Conservation (phyloP, 768 basidiomycete genomes). For the Ramaria sp. region DNA sequence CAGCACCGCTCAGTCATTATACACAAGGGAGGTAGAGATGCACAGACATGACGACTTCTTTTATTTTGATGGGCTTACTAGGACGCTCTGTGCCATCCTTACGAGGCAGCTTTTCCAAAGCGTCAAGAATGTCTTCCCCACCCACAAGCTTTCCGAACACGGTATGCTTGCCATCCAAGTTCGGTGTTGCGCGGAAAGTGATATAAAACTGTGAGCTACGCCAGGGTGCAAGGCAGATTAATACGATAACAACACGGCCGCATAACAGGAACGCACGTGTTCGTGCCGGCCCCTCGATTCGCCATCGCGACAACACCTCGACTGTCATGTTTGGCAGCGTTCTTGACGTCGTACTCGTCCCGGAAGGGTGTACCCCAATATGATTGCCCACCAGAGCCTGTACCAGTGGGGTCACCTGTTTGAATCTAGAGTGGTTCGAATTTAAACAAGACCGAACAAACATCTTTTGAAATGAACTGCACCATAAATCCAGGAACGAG, state of each 20-base stretch:
- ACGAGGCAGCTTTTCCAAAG: constrained; percentile 69
- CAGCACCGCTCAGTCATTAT: not conserved
- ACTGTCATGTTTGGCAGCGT: constrained; percentile 77
- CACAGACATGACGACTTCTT: constrained; percentile 75
- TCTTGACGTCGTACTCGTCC: constrained; percentile 84
- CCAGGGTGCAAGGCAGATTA: not conserved
- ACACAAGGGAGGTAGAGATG: not conserved
- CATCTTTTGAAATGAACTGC: constrained; percentile 11
- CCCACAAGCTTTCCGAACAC: constrained; percentile 97
- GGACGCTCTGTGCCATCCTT: constrained; percentile 85
- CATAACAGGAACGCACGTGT: constrained; percentile 42
- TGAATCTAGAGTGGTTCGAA: constrained; percentile 59
- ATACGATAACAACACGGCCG: constrained; percentile 2
- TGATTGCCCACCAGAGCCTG: constrained; percentile 85
- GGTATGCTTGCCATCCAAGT: constrained; percentile 89
- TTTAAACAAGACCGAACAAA: constrained; percentile 5
- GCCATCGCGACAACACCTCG: constrained; percentile 91
- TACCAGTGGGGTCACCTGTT: constrained; percentile 96
- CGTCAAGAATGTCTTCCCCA: constrained; percentile 81
- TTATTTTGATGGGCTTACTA: constrained; percentile 74
- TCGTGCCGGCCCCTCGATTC: constrained; percentile 85
- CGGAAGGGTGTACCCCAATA: constrained; percentile 95
- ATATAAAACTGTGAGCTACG: constrained; percentile 85
- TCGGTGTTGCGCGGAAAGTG: constrained; percentile 72
- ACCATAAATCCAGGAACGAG: constrained; percentile 96